Evolutionary conservation across 2,329 filamentous ascomycete genomes (phyloP).

Genomic region (Alternaria tenuissima): DNA sequence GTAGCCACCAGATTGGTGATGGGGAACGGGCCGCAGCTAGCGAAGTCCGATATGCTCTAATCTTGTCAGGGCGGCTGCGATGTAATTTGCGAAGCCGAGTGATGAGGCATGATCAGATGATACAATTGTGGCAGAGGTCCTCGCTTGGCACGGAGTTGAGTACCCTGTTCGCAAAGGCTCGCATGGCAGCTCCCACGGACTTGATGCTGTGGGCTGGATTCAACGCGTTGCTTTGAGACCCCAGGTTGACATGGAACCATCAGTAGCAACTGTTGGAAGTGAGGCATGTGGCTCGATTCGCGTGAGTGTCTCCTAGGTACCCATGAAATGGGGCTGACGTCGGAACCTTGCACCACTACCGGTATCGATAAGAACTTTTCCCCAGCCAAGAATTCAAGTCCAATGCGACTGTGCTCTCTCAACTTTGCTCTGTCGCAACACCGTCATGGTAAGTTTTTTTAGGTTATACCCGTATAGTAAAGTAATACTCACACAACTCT

Average conservation of each 20-base stretch:
- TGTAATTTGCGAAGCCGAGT: not conserved
- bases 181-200: not conserved
- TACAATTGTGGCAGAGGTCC: not conserved
- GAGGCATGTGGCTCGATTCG: too few relatives aligned
- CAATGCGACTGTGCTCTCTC: not conserved
- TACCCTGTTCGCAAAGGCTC: not conserved
- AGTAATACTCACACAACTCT: not conserved
- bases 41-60: slow-evolving; percentile 22
- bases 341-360: not conserved
- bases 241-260: not conserved
- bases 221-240: not conserved
- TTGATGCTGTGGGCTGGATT: not conserved
- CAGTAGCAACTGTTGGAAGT: too few relatives aligned
- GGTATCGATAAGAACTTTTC: slow-evolving; percentile 25
- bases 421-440: not conserved
- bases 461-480: not conserved
- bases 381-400: not conserved
- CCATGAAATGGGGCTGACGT: too few relatives aligned
- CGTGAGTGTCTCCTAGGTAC: too few relatives aligned
- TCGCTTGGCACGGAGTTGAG: not conserved
- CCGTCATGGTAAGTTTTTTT: slow-evolving; percentile 20
- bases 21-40: slow-evolving; percentile 13
- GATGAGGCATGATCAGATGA: not conserved
- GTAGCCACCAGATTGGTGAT: slow-evolving; percentile 8
- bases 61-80: not conserved